Base-by-base conservation (phyloP, 2,329 filamentous ascomycete genomes). In the Dactylellina drechsleri region DNA sequence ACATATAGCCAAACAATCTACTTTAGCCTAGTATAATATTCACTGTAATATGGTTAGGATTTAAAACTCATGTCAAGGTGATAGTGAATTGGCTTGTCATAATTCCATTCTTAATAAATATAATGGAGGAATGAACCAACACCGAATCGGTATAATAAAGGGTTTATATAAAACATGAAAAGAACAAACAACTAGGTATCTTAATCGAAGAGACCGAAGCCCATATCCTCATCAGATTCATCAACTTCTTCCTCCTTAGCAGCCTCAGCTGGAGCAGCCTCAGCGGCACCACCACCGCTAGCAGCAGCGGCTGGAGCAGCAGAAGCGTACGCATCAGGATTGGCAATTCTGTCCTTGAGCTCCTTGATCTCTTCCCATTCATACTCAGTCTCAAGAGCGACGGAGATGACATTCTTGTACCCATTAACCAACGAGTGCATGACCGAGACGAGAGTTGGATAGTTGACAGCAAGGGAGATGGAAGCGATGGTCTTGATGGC, bases 281-380 rank as follows among this genome's bases (percentile, higher is more conserved):
- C 85, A 59, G 83, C 85, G 65, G 83, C 85, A 77, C 85, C 86
- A 66, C 83, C 84, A 77, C 84, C 85, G 76, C 84, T 84, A 67
- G 88, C 85, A 74, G 85, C 86, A 68, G 89, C 90, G 78, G 83
- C 88, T 72, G 94, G 92, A 79, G 91, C 92, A 79, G 93, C 86
- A 57, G 92, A 83, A 78, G 94, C 95, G 84, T 98, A 99, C 66
- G 92, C 92, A 66, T 99, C 95, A 80, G 96, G 96, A 89, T 99
- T 98, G 86, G 92, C 92, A 82, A 99, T 97, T 84, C 95, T 93
- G 87, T 99, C 95, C 91, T 99, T 99, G 86, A 99, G 91, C 86
- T 97, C 88, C 82, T 96, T 90, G 82, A 99, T 97, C 85, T 92
- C 92, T 81, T 93, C 90, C 94, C 95, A 99, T 85, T 89, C 90